A percentile compares a stretch with the other conserved stretches of the same genome.
Evolutionary conservation across 108 stramenopile genomes (phyloP).

Genomic region (Skeletonema grethae): DNA sequence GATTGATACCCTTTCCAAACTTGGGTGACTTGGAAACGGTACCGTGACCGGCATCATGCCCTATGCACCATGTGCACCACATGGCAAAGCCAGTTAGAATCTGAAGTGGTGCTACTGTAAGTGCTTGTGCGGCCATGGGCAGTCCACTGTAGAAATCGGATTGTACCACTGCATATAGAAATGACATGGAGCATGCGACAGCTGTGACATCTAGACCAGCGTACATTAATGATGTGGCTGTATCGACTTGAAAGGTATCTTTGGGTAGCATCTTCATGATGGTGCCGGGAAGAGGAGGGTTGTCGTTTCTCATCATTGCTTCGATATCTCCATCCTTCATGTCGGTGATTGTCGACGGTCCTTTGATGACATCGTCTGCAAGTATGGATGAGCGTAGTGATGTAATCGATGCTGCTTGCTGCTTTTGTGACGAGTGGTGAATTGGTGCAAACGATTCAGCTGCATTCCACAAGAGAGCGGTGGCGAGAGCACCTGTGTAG

Average conservation of each 20-base stretch:
- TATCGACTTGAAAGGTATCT: conserved; percentile 57
- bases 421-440: not conserved
- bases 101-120: conserved; percentile 60
- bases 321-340: not conserved
- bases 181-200: conserved; percentile 53
- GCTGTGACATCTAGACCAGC: conserved; percentile 58
- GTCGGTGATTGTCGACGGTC: not conserved
- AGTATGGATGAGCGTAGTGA: not conserved
- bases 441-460: not conserved
- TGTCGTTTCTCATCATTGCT: conserved; percentile 1
- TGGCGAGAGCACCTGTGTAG: not conserved
- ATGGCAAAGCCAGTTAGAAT: conserved; percentile 69
- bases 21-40: conserved; percentile 46
- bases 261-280: conserved; percentile 68
- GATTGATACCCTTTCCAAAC: conserved; percentile 46
- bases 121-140: conserved; percentile 38
- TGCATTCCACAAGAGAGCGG: not conserved
- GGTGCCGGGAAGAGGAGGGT: conserved; percentile 33
- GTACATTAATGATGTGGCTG: conserved; percentile 57
- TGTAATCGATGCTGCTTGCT: not conserved
- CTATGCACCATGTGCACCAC: conserved; percentile 86
- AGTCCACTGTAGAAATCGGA: conserved; percentile 56
- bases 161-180: conserved; percentile 57
- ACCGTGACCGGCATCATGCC: conserved; percentile 79
- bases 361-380: not conserved